phyloP scores from a whole-genome alignment of 2,329 filamentous ascomycete genomes.

The Coniochaeta sp. region DNA sequence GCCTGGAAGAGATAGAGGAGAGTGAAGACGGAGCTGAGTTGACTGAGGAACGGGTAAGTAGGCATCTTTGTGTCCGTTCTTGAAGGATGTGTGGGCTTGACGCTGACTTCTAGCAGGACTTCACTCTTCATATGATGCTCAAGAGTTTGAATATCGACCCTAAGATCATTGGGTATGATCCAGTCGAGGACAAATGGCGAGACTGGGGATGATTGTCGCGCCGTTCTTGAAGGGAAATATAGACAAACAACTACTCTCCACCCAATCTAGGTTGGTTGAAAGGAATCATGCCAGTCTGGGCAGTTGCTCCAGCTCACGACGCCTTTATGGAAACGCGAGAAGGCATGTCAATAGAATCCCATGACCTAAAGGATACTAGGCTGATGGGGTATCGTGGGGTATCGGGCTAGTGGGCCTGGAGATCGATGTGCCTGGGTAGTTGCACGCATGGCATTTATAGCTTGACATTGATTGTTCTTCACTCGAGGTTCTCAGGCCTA shows the following conservation, averaged over 20 bases:
- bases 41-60: constrained; percentile 4
- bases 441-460: too few relatives aligned
- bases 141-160: constrained; percentile 27
- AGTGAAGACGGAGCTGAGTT: constrained; percentile 3
- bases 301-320: background rate
- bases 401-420: too few relatives aligned
- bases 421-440: too few relatives aligned
- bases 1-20: constrained; percentile 1
- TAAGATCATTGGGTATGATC: constrained; percentile 25
- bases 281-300: too few relatives aligned
- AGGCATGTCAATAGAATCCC: too few relatives aligned
- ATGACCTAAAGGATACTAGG: too few relatives aligned
- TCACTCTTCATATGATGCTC: constrained; percentile 31
- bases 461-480: too few relatives aligned
- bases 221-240: background rate
- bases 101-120: constrained; percentile 14
- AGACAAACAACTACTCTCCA: background rate
- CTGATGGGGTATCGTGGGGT: too few relatives aligned
- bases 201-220: constrained; percentile 7
- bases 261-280: background rate
- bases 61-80: constrained; percentile 3
- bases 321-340: background rate
- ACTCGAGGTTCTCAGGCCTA: too few relatives aligned
- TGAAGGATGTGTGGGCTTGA: background rate
- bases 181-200: constrained; percentile 19